Evolutionary conservation across 441 rosid genomes (phyloP).

Genomic region (Adansonia grandidieri): DNA sequence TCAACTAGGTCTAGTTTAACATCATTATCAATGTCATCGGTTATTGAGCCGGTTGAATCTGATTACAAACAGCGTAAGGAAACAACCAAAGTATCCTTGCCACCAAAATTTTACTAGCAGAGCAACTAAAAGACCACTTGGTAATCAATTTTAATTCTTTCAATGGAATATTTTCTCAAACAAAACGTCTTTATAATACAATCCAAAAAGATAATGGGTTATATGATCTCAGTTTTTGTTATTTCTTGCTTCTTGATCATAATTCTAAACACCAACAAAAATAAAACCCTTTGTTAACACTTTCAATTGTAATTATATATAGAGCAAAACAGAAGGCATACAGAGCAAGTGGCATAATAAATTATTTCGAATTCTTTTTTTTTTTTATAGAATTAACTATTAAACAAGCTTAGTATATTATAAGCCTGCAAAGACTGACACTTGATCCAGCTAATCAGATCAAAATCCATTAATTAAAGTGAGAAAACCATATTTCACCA

Average conservation of each 20-base stretch:
- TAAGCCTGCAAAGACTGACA: not conserved
- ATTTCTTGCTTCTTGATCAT: not conserved
- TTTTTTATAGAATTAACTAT: not conserved
- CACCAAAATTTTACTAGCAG: not conserved
- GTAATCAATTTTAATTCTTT: not conserved
- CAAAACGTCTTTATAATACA: not conserved
- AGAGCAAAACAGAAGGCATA: constrained; percentile 4
- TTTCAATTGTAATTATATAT: not conserved
- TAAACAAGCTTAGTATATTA: not conserved
- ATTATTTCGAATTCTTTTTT: not conserved
- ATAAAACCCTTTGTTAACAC: not conserved
- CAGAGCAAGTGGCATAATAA: constrained; percentile 16
- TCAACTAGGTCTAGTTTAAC: not conserved
- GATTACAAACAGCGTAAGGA: not conserved
- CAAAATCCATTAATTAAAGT: not conserved
- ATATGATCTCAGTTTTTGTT: not conserved
- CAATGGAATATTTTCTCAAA: not conserved
- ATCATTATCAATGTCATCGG: not conserved
- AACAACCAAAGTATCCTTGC: not conserved
- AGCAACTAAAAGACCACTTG: constrained; percentile 11
- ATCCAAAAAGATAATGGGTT: not conserved
- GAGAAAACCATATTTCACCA: not conserved
- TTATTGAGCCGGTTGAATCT: not conserved
- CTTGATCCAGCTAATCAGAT: constrained; percentile 13
- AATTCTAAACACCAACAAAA: not conserved